A percentile compares a stretch with the other conserved stretches of the same genome.
These are phyloP conservation scores for Boletellus sp. DNA, from an alignment of 768 basidiomycete genomes.

Conservation along the genomic window DNA sequence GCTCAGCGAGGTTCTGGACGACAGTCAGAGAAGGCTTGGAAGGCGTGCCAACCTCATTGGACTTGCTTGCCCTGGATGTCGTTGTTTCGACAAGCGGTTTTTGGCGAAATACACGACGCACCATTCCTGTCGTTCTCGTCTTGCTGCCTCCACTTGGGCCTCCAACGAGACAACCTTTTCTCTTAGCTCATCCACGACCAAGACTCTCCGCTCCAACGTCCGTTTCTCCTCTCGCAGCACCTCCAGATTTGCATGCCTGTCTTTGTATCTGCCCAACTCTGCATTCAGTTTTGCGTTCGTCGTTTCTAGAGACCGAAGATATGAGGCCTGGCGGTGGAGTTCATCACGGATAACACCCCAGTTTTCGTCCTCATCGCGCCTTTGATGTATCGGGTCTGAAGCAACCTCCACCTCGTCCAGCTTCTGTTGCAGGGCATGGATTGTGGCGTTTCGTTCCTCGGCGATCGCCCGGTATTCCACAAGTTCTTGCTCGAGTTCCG, in stretches of 20 bases:
- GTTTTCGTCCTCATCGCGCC: slow-evolving; percentile 45
- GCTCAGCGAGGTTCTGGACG: slow-evolving; percentile 53
- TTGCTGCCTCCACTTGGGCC: slow-evolving; percentile 59
- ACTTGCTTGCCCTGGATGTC: slow-evolving; percentile 36
- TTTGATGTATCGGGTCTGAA: slow-evolving; percentile 28
- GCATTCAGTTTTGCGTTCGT: slow-evolving; percentile 52
- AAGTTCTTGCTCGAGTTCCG: slow-evolving; percentile 48
- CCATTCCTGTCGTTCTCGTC: slow-evolving; percentile 58
- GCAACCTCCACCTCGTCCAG: slow-evolving; percentile 42
- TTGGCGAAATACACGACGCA: slow-evolving; percentile 22
- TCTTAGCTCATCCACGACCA: slow-evolving; percentile 49
- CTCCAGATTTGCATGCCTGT: slow-evolving; percentile 58
- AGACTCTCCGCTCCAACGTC: slow-evolving; percentile 51
- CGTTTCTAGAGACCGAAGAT: slow-evolving; percentile 57
- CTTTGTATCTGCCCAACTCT: slow-evolving; percentile 53
- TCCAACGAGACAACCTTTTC: slow-evolving; percentile 55
- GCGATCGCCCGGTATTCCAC: slow-evolving; percentile 39
- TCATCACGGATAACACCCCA: slow-evolving; percentile 67
- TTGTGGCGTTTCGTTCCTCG: slow-evolving; percentile 37
- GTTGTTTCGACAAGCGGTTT: slow-evolving; percentile 2
- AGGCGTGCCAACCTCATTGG: slow-evolving; percentile 33
- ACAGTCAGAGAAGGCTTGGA: slow-evolving; percentile 50
- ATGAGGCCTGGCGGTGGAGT: slow-evolving; percentile 58
- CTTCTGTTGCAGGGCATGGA: slow-evolving; percentile 45
- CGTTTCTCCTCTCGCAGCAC: slow-evolving; percentile 75